Evolutionary conservation across 257 asterid genomes (phyloP).

Genomic region (Penstemon eatonii): DNA sequence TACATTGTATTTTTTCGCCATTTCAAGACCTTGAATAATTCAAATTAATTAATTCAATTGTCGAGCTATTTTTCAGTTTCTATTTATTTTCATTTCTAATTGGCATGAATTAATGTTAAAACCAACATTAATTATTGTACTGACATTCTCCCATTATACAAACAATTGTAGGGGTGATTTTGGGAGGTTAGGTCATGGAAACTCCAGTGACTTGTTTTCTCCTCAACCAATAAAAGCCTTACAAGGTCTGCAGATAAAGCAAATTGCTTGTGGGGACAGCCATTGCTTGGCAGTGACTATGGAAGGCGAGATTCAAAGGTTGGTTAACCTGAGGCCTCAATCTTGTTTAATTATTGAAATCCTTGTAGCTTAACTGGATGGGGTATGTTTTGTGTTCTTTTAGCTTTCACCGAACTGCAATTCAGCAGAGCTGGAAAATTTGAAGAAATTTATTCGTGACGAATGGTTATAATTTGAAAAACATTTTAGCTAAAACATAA

Average conservation of each 20-base stretch:
- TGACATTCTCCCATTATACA: not conserved
- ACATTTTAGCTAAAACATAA: not conserved
- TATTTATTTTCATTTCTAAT: not conserved
- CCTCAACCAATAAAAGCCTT: conserved; percentile 93
- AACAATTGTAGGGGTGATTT: conserved; percentile 85
- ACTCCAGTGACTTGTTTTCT: conserved; percentile 88
- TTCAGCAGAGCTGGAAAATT: not conserved
- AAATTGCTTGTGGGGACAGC: conserved; percentile 98
- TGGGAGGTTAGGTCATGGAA: conserved; percentile 98
- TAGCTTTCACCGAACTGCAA: conserved; percentile 9
- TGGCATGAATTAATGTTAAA: conserved; percentile 1
- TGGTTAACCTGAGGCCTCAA: conserved; percentile 20
- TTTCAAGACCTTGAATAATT: not conserved
- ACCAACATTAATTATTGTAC: not conserved
- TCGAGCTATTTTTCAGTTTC: not conserved
- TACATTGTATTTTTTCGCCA: not conserved
- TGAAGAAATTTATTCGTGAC: conserved; percentile 11
- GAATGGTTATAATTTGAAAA: not conserved
- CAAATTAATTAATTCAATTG: not conserved
- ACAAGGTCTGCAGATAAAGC: conserved; percentile 75
- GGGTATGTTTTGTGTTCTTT: not conserved
- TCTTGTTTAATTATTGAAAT: not conserved
- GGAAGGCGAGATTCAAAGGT: conserved; percentile 98
- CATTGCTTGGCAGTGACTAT: conserved; percentile 98
- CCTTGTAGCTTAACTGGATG: conserved; percentile 2